These are phyloP conservation scores for Umbilicus rupestris DNA, from an alignment of 164 flowering plant genomes.

Conservation along the genomic window DNA sequence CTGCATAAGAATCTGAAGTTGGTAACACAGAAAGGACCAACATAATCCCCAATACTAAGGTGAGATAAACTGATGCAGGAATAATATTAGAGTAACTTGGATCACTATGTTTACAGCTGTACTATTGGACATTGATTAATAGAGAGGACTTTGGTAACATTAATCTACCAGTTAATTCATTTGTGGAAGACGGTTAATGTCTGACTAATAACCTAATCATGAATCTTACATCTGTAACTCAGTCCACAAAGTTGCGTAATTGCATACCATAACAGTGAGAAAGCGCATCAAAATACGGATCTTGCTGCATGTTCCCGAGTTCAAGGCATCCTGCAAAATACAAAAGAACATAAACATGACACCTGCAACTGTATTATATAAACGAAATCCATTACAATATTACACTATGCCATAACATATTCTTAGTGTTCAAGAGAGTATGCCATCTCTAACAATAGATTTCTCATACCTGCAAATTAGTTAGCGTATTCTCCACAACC, in stretches of 20 bases:
- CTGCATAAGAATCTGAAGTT: slow-evolving; percentile 21
- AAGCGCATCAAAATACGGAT: slow-evolving; percentile 84
- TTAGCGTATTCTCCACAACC: slow-evolving; percentile 53
- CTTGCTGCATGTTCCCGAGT: slow-evolving; percentile 52
- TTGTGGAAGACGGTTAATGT: background rate
- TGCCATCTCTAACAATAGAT: background rate
- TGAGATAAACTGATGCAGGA: background rate
- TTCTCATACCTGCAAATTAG: slow-evolving; percentile 61
- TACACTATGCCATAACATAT: no score
- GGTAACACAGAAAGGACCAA: background rate
- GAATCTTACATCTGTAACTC: background rate
- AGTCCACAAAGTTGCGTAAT: background rate
- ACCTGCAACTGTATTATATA: background rate
- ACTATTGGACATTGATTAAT: background rate
- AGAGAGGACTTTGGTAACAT: background rate
- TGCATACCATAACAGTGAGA: slow-evolving; percentile 70
- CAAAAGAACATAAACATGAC: background rate
- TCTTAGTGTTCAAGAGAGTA: no score
- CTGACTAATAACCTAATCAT: background rate
- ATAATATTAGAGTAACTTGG: background rate
- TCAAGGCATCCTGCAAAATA: slow-evolving; percentile 61
- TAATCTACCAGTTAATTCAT: no score
- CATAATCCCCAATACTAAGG: background rate
- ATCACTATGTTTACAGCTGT: background rate
- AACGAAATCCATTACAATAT: background rate